Evolutionary conservation across 2,329 filamentous ascomycete genomes (phyloP), one percentile per base, ranked within the genome.

Genomic region (Claviceps sp.): DNA sequence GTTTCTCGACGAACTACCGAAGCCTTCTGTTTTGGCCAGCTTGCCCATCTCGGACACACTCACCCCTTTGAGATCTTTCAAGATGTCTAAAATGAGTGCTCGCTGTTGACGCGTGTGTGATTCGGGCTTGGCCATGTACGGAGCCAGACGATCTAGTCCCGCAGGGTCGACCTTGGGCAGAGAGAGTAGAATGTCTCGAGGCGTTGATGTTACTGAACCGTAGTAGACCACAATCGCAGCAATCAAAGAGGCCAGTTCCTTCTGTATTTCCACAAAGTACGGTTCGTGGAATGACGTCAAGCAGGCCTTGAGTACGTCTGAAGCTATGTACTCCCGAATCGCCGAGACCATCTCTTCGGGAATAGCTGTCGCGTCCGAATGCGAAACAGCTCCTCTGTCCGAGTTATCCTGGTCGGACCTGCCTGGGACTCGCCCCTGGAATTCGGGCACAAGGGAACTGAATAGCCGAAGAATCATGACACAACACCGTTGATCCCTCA

Each of bases 251-350:
- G 89, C 91, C 22, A 98, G 76, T 50, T 98, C 90, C 64, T 90
- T 91, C 62, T 98, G 93, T 56, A 94, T 80, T 59, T 98, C 93
- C 37, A 96, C 90, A 67, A 97, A 98, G 67, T 97, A 96, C 0
- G 88, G 84, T 59, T 98, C 93, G 68, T 97, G 87, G 49, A 98
- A 81, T 2, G 87, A 94, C 1, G 84, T 87, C 64, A 96, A 87
- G 61, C 86, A 91, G 0, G 89, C 88, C 70, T 90, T 88, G 48
- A 98, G 78, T 2, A 97, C 88, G 58, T 95, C 86, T 5, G 82
- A 82, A 50, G 84, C 88, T 62, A 97, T 90, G 67, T 90, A 98
- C 62, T 95, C 88, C 50, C 90, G 83, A 56, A 97, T 86, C 7
- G 77, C 85, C 7, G 76, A 70, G 1, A 81, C 75, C 14, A 82